Base-by-base conservation (phyloP, 2,329 filamentous ascomycete genomes). In the Neopestalotiopsis clavispora region DNA sequence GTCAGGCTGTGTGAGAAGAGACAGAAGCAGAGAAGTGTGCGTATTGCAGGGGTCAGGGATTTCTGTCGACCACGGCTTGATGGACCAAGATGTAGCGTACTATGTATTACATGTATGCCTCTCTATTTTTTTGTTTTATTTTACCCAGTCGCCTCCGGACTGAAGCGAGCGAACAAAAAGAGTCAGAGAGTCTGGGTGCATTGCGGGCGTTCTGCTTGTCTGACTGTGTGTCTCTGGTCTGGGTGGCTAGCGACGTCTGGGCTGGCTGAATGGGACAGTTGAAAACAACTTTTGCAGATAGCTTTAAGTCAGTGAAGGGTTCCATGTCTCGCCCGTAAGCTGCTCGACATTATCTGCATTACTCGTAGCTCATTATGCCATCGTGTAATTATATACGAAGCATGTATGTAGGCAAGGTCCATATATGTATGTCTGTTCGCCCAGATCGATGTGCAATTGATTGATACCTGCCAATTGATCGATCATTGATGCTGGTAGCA, bases 11-110 rank as follows among this genome's bases (percentile, higher is more conserved):
- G 61, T 64, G 61, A n/a, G 61, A n/a, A 52, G 45, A 52, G 45
- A 52, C 45, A 52, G 45, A 52, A 52, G 45, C 45, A 52, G 45
- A 52, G 45, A 52, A 52, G 45, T 52, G 45, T 52, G 45, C 34
- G 38, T 49, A 34, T 52, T 23, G 61, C 61, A 64, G 61, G 59
- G 61, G 61, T 64, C 61, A 64, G 7, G 61, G 61, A 49, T 64
- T 28, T 10, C 34, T 7, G 34, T 38, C 34, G 10, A 38, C 61
- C 61, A 49, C 61, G 61, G 61, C n/a, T 52, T 28, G 38, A 64
- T 30, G 38, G 61, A 20, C 38, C 40, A 40, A 64, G 20, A 40
- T 38, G 34, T 28, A 42, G 61, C 61, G 30, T 34, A 59, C n/a
- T 32, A 49, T 49, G 45, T 52, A 52, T 9, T 52, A 28, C 23